phyloP scores from a whole-genome alignment of 352 stramenopile species.

The Thalassiosira exigua region DNA sequence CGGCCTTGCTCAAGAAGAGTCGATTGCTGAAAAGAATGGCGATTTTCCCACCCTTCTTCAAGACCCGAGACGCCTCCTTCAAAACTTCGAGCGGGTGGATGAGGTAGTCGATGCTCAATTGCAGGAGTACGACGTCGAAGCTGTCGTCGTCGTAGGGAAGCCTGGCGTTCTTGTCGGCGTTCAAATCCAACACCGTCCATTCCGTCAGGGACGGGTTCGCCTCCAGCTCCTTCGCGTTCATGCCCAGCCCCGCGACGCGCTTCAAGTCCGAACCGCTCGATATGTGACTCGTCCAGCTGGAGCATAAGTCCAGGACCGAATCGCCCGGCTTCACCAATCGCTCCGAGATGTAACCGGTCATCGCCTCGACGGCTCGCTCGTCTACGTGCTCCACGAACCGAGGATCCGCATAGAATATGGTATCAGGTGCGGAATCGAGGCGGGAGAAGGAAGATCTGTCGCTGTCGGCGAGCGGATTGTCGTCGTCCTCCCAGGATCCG shows the following conservation, averaged over 20 bases:
- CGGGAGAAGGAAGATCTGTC: conserved; percentile 62
- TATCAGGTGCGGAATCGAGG: conserved; percentile 72
- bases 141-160: conserved; percentile 83
- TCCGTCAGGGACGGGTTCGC: conserved; percentile 84
- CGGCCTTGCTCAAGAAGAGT: conserved; percentile 76
- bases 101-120: conserved; percentile 88
- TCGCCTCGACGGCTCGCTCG: conserved; percentile 69
- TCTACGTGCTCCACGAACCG: conserved; percentile 84
- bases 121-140: conserved; percentile 86
- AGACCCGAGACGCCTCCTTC: conserved; percentile 80
- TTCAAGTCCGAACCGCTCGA: conserved; percentile 10
- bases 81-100: conserved; percentile 84
- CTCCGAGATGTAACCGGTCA: conserved; percentile 77
- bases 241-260: conserved; percentile 75
- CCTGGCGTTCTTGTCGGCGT: conserved; percentile 75
- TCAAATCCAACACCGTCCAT: conserved; percentile 86
- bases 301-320: conserved; percentile 81
- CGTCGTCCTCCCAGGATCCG: conserved; percentile 62
- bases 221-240: conserved; percentile 85
- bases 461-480: conserved; percentile 59
- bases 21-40: conserved; percentile 85
- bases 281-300: conserved; percentile 83
- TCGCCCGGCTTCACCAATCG: conserved; percentile 44
- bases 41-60: conserved; percentile 82
- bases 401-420: conserved; percentile 76